Base-by-base conservation (phyloP, 768 basidiomycete species). In the Leccinellum albellum region DNA sequence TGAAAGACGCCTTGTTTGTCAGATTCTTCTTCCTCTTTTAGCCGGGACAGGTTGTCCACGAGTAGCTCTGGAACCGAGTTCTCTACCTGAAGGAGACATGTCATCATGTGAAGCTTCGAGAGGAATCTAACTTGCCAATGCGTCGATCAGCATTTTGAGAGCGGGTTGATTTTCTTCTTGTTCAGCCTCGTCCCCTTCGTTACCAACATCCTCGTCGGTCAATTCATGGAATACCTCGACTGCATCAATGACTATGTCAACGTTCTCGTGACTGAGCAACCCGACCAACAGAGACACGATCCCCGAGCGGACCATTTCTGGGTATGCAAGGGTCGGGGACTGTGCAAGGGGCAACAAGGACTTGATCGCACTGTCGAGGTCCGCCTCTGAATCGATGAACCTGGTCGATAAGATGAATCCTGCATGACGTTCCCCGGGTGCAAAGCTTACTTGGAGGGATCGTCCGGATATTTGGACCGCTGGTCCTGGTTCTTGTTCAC, bases 301-400 rank as follows among this genome's bases (percentile, higher is more conserved):
- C 32, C 88, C 91, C 6, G 88, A 87, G 44, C 83, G 83, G 54
- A 95, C 82, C 51, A 98, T 79, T 69, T 98, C 94, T 23, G 94
- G 88, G 70, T 97, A 99, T 57, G 94, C 89, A 21, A 91, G 70
- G 7, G 79, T 76, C 0, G 95, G 90, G 4, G 82, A 82, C 68
- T 97, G 94, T 1, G 96, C 89, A 21, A 99, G 78, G 6, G 94
- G 88, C n/a, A 97, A 78, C 47, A 99, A 74, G 1, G 85, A 81
- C 71, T 96, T 95, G 54, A 98, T 83, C 8, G 94, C 84, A 54
- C 79, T 77, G 68, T 98, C 94, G 6, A 99, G 83, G 67, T 97
- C 94, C 24, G 93, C 91, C 78, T 99, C 97, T 1, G 97, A 98
- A 70, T 98, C 97, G 64, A 99, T 98, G 79, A 98, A 99, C 73